phyloP scores from a whole-genome alignment of 108 stramenopile species.

The Schizochytrium sp. region DNA sequence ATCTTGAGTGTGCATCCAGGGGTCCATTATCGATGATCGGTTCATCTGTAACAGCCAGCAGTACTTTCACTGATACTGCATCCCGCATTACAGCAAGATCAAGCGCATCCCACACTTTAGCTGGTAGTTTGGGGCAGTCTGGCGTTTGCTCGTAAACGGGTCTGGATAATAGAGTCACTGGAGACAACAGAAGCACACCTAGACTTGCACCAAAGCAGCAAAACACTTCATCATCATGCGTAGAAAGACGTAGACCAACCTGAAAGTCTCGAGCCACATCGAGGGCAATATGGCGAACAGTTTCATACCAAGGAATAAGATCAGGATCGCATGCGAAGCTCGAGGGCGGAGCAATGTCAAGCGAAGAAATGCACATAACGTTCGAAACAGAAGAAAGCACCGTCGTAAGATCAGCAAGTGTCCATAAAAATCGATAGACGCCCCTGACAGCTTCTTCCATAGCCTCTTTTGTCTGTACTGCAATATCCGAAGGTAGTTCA shows the following conservation, averaged over 20 bases:
- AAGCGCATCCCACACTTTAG: background rate
- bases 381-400: background rate
- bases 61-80: background rate
- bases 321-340: conserved; percentile 22
- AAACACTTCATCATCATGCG: background rate
- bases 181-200: background rate
- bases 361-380: background rate
- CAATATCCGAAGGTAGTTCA: background rate
- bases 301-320: background rate
- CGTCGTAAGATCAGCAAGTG: background rate
- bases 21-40: conserved; percentile 11
- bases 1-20: background rate
- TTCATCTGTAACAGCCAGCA: background rate
- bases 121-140: background rate
- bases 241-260: background rate
- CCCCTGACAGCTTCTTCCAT: background rate
- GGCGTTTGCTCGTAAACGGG: background rate
- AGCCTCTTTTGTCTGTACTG: background rate
- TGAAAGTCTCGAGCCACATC: conserved; percentile 24
- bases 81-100: background rate
- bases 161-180: background rate
- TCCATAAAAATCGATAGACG: conserved; percentile 1
- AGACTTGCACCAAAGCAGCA: background rate
- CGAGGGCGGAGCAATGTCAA: background rate
- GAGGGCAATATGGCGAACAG: background rate